Evolutionary conservation across 2,329 filamentous ascomycete species (phyloP), one percentile per base, ranked within the genome.

Genomic region (Nothophaeocryptopus gaeumannii): DNA sequence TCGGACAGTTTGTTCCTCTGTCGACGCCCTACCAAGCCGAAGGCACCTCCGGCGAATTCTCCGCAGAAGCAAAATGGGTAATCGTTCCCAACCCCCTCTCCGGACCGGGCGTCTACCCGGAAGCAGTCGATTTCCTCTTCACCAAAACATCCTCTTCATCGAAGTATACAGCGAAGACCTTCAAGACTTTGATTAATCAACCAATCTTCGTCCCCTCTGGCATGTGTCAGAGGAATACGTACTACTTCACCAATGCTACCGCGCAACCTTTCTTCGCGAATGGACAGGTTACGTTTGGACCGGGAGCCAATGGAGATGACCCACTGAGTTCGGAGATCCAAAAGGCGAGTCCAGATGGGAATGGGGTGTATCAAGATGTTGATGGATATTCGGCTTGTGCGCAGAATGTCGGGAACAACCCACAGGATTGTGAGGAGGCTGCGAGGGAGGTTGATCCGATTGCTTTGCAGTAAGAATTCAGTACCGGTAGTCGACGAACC

Each of bases 181-280:
- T 63, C 51, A 60, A 63, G 38, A 39, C 32, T 2, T 20, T 60
- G 15, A 51, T 60, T 29, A 63, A 59, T 41, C 56, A 58, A 48
- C 58, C 58, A 3, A 40, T 51, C 26, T 39, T 54, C 16, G 32
- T 53, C 14, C 53, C 53, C 5, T 55, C 38, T 20, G 53, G 47
- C 2, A 29, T 53, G 44, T 62, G 60, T 31, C 58, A 61, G 45
- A 38, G 56, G 12, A 61, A 60, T 34, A 51, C 55, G n/a, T 59
- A 56, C 37, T 62, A 61, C 49, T 61, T 59, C 42, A 59, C 41
- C 39, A 61, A 61, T 29, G 58, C 55, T 0, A 61, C 60, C 1
- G 56, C 57, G 16, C 30, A 41, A 16, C 55, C 58, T 34, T 42
- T 46, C 3, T 45, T 57, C 36, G 40, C 39, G 16, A 45, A 53